These are phyloP conservation scores for Trichoderma virens DNA, from an alignment of 495 filamentous ascomycete species.

Conservation along the genomic window DNA sequence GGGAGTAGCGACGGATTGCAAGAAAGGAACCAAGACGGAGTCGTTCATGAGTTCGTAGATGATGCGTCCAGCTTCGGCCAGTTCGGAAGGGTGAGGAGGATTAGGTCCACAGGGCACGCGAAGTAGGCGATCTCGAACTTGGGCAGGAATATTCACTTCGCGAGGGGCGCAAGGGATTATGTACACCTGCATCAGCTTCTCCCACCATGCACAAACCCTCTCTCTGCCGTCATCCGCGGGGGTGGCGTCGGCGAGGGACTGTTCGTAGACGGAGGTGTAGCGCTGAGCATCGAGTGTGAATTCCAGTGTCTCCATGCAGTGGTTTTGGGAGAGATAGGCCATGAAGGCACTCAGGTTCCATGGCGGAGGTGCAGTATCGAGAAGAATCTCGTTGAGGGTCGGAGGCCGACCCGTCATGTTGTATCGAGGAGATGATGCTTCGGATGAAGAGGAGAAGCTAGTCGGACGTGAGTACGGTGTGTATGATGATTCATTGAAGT, in stretches of 20 bases:
- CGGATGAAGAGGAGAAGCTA: conserved; percentile 31
- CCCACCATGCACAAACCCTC: conserved; percentile 68
- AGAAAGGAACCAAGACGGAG: conserved; percentile 77
- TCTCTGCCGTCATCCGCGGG: conserved; percentile 45
- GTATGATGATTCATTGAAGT: conserved; percentile 9
- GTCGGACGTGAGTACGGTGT: conserved; percentile 23
- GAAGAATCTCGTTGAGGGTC: conserved; percentile 77
- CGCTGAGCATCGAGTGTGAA: conserved; percentile 93
- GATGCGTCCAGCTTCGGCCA: conserved; percentile 85
- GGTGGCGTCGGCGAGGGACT: not conserved
- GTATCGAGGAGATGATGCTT: conserved; percentile 21
- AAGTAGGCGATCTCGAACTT: conserved; percentile 75
- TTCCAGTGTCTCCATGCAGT: conserved; percentile 93
- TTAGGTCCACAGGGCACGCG: conserved; percentile 48
- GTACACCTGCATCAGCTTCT: conserved; percentile 62
- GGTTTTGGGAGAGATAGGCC: conserved; percentile 95
- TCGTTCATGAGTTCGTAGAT: conserved; percentile 97
- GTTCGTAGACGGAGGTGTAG: conserved; percentile 52
- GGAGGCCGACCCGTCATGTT: conserved; percentile 52
- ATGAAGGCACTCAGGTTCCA: conserved; percentile 93
- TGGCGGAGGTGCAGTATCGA: conserved; percentile 77
- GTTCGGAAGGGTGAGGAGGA: conserved; percentile 67
- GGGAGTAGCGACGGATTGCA: conserved; percentile 46
- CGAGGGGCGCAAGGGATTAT: conserved; percentile 71
- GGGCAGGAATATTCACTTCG: conserved; percentile 86